Conservation (phyloP, 352 stramenopile genomes). For the Phytophthora uliginosa region DNA sequence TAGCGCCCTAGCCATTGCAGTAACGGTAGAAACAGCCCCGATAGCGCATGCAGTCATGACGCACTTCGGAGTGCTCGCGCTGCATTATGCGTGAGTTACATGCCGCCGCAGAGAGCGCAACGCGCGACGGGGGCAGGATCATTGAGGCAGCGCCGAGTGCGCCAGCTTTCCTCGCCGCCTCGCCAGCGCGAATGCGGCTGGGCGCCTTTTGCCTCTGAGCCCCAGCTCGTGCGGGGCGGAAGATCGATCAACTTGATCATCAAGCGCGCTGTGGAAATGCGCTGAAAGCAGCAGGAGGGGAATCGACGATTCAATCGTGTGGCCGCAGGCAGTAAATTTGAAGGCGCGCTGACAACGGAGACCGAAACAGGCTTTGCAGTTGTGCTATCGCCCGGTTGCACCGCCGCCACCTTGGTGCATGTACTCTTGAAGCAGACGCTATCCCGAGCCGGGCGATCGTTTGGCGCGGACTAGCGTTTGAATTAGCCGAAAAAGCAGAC, state of each 20-base stretch:
- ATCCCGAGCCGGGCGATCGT: conserved; percentile 19
- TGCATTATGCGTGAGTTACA: conserved; percentile 7
- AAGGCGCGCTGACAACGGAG: conserved; percentile 12
- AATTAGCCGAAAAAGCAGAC: conserved; percentile 23
- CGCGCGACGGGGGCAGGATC: conserved; percentile 1
- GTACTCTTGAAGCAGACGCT: conserved; percentile 27
- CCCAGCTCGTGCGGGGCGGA: conserved; percentile 11
- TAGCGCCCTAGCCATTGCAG: conserved; percentile 14
- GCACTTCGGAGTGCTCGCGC: conserved; percentile 12
- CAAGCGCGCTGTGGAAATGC: conserved; percentile 8
- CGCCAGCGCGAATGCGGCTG: background rate
- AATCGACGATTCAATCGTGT: conserved; percentile 7
- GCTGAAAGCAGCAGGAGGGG: conserved; percentile 27
- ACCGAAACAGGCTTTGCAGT: conserved; percentile 24
- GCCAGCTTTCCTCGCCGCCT: conserved; percentile 18
- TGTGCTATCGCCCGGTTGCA: conserved; percentile 6
- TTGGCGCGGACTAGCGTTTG: conserved; percentile 8
- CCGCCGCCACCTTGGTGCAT: conserved; percentile 12
- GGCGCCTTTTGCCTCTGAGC: background rate
- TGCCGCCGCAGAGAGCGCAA: background rate
- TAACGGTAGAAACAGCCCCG: conserved; percentile 2
- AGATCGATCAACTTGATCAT: conserved; percentile 4
- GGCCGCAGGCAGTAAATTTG: conserved; percentile 5
- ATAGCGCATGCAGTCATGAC: background rate
- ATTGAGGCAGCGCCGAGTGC: conserved; percentile 10